A percentile compares a stretch with the other conserved stretches of the same genome.
Conservation (phyloP, 83 land plant genomes). For the Picea abies region DNA sequence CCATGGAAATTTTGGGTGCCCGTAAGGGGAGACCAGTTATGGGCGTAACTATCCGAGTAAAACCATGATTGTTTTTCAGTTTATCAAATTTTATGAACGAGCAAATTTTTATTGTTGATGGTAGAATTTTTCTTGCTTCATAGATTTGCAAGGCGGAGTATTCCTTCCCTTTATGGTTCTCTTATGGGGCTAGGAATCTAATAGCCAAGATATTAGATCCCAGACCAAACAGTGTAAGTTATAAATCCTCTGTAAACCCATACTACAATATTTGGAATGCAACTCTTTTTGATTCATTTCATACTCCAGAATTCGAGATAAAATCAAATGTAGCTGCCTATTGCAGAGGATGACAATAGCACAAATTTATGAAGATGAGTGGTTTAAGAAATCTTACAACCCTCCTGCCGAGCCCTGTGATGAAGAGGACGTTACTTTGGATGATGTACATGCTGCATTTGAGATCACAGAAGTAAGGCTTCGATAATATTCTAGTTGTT, state of each 20-base stretch:
- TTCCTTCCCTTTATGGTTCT: conserved; percentile 26
- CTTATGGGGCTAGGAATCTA: conserved; percentile 13
- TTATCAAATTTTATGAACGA: too few relatives aligned
- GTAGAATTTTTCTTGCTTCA: not conserved
- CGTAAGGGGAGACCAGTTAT: too few relatives aligned
- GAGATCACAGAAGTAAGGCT: conserved; percentile 18
- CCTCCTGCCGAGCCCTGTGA: conserved; percentile 19
- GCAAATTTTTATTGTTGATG: not conserved
- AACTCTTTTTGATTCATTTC: not conserved
- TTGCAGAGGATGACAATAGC: conserved; percentile 38
- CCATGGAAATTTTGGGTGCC: too few relatives aligned
- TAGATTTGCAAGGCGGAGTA: conserved; percentile 23
- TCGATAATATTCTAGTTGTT: not conserved
- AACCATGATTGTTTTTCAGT: too few relatives aligned
- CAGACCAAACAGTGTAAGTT: conserved; percentile 17
- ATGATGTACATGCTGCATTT: conserved; percentile 24
- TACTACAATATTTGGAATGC: not conserved
- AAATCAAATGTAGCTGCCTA: not conserved
- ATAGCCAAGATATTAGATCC: conserved; percentile 28
- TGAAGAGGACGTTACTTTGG: conserved; percentile 22
- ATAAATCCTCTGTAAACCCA: not conserved
- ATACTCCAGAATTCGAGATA: not conserved
- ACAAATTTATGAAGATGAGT: conserved; percentile 41
- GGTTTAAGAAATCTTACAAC: conserved; percentile 42
- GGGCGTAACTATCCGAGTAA: too few relatives aligned